Evolutionary conservation across 2,329 filamentous ascomycete genomes (phyloP).

Genomic region (Penicillium sp.): DNA sequence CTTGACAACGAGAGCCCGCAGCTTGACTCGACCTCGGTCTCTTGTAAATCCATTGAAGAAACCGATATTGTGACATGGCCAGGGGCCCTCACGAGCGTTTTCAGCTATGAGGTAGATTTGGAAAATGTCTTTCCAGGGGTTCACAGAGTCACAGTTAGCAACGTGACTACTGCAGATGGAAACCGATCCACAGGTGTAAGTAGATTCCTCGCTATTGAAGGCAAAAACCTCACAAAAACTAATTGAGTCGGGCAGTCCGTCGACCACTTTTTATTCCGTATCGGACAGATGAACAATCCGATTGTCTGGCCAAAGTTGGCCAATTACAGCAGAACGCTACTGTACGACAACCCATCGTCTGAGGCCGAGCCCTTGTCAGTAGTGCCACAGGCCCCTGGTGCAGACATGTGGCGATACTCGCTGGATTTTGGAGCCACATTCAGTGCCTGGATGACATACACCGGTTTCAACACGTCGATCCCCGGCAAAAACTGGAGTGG

Average conservation of each 20-base stretch:
- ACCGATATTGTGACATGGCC: too few species aligned
- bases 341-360: conserved; percentile 22
- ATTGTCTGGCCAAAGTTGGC: conserved; percentile 55
- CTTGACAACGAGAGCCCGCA: too few species aligned
- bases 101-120: not conserved
- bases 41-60: too few species aligned
- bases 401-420: conserved; percentile 62
- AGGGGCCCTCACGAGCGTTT: too few species aligned
- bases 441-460: conserved; percentile 58
- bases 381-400: conserved; percentile 60
- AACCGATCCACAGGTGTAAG: conserved; percentile 8
- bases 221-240: conserved; percentile 28
- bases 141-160: conserved; percentile 5
- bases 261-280: conserved; percentile 62
- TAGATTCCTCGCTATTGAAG: not conserved
- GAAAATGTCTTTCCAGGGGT: conserved; percentile 27
- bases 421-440: conserved; percentile 60
- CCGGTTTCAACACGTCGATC: conserved; percentile 49
- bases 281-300: conserved; percentile 58
- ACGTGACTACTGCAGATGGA: conserved; percentile 7
- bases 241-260: conserved; percentile 41
- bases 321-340: conserved; percentile 52
- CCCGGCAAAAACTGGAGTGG: conserved; percentile 54
- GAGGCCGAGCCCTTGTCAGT: conserved; percentile 35
- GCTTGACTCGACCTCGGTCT: too few species aligned